A percentile compares a stretch with the other conserved stretches of the same genome.
Conservation (phyloP, 2,329 filamentous ascomycete genomes). For the Chrysoporthe puriensis region DNA sequence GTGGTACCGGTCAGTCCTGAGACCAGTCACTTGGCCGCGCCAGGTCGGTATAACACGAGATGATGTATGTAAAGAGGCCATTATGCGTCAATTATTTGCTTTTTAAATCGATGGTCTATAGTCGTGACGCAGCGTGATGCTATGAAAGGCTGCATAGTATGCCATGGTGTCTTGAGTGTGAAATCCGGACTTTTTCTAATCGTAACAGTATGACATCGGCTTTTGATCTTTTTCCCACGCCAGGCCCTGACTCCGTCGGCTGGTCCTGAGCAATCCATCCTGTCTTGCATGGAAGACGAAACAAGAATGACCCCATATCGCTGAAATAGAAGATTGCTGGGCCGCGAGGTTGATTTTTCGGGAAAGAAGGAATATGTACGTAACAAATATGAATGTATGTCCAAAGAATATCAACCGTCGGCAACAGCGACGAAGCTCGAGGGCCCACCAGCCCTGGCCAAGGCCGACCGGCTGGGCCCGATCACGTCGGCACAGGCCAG, state of each 20-base stretch:
- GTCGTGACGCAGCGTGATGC: neutral
- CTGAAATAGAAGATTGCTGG: neutral
- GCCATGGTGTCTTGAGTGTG: neutral
- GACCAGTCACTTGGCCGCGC: no score
- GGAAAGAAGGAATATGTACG: neutral
- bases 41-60: neutral
- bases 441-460: neutral
- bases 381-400: neutral
- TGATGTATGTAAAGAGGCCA: neutral
- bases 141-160: neutral
- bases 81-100: neutral
- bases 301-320: neutral
- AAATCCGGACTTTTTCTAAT: no score
- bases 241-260: no score
- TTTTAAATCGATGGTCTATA: neutral
- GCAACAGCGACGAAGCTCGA: neutral
- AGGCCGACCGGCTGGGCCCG: no score
- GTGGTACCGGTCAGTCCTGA: neutral
- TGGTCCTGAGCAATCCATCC: no score
- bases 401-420: neutral
- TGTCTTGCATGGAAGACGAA: no score
- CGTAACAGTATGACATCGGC: no score
- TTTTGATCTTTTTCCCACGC: no score
- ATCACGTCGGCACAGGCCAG: conserved; percentile 41
- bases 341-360: neutral